A percentile compares a stretch with the other conserved stretches of the same genome.
Evolutionary conservation across 192 early-diverging fungal genomes (phyloP).

Genomic region (Oehlia diaphana): DNA sequence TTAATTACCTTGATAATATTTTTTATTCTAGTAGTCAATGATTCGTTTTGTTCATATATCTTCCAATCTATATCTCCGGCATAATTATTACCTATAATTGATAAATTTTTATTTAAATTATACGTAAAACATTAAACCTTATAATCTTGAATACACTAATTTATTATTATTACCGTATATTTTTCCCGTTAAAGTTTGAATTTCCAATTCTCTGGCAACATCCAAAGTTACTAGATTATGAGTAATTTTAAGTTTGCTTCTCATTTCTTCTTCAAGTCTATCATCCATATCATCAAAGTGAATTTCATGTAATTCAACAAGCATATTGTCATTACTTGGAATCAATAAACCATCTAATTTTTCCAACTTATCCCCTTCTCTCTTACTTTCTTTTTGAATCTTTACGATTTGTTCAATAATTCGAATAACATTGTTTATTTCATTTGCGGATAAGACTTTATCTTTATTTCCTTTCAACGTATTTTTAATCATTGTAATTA

Average conservation of each 20-base stretch:
- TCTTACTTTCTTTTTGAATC: not conserved
- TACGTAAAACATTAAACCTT: not conserved
- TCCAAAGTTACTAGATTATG: not conserved
- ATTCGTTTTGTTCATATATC: not conserved
- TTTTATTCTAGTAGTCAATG: not conserved
- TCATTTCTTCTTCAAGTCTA: not conserved
- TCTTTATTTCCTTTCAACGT: not conserved
- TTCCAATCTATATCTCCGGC: not conserved
- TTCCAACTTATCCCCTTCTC: not conserved
- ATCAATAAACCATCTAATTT: not conserved
- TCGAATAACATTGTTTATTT: not conserved
- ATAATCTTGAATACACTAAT: not conserved
- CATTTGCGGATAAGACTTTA: not conserved
- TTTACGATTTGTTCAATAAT: conserved; percentile 1
- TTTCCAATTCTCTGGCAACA: not conserved
- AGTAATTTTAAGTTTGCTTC: not conserved
- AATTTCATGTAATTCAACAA: not conserved
- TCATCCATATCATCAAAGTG: not conserved
- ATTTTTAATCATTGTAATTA: not conserved
- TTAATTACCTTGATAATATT: not conserved
- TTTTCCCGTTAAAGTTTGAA: not conserved
- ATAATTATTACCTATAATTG: not conserved
- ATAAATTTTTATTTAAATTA: not conserved
- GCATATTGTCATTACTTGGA: not conserved
- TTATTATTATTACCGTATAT: not conserved